Conservation (phyloP, 495 filamentous ascomycete species). For the Evansstolkia leycettana region DNA sequence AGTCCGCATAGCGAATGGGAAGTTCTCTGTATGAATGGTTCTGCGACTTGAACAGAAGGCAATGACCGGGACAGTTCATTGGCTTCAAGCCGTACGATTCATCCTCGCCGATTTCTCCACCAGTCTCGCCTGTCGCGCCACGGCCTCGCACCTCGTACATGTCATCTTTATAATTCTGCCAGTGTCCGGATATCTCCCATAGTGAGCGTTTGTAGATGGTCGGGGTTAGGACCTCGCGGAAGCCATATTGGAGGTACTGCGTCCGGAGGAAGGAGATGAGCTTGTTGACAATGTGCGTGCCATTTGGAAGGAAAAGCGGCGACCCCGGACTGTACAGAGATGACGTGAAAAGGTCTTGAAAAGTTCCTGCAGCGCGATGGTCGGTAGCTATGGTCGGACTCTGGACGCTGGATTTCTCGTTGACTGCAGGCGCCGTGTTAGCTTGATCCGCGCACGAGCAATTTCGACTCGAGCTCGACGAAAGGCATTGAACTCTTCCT, state of each 20-base stretch:
- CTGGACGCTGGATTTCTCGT: slow-evolving; percentile 7
- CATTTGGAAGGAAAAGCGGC: slow-evolving; percentile 77
- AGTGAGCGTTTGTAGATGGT: slow-evolving; percentile 87
- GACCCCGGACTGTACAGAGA: slow-evolving; percentile 77
- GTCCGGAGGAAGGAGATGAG: slow-evolving; percentile 73
- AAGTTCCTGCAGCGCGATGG: slow-evolving; percentile 58
- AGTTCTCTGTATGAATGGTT: slow-evolving; percentile 68
- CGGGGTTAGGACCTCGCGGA: slow-evolving; percentile 83
- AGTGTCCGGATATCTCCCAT: slow-evolving; percentile 83
- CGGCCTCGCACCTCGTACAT: slow-evolving; percentile 81
- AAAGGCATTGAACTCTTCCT: slow-evolving; percentile 19
- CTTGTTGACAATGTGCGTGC: slow-evolving; percentile 78
- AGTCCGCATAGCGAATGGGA: slow-evolving; percentile 86
- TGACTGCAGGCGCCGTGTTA: slow-evolving; percentile 1
- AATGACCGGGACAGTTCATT: slow-evolving; percentile 96
- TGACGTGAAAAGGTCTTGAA: slow-evolving; percentile 68
- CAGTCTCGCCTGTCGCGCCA: slow-evolving; percentile 34
- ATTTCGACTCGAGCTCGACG: slow-evolving; percentile 15
- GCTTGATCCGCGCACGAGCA: slow-evolving; percentile 21
- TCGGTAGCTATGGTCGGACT: slow-evolving; percentile 30
- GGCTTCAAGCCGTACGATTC: slow-evolving; percentile 87
- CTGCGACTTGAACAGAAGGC: slow-evolving; percentile 68
- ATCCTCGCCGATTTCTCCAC: slow-evolving; percentile 42
- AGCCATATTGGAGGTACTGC: slow-evolving; percentile 80
- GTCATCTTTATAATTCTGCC: slow-evolving; percentile 88